Base-by-base conservation (phyloP, 352 stramenopile species). In the Phytophthora foliorum region DNA sequence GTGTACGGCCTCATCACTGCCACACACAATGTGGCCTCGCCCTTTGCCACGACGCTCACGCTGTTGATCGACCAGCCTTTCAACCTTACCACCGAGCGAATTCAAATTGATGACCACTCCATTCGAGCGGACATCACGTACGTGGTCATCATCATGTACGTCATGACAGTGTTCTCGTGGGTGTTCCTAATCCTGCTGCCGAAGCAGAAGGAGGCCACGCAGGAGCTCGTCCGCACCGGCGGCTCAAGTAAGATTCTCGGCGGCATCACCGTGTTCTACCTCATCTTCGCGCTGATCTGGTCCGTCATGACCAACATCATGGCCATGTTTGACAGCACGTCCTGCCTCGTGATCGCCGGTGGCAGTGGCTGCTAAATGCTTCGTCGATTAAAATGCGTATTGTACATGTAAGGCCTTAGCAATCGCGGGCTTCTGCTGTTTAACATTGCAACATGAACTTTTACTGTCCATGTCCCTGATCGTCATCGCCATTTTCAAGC, bases 91-190 rank as follows among this genome's bases (percentile, higher is more conserved):
- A 73, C 53, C 3, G 46, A 69, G 9, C 63, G 74, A 17, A 74
- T 84, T 32, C 68, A 74, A 42, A 34, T 53, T 0, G 78, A 86
- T 49, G 62, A 68, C 25, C 44, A 67, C 32, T 46, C 41, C 1
- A 72, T 81, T 34, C 76, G 81, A 13, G 46, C 53, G 19, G 72
- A 90, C 8, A 59, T 88, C 16, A 63, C 82, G 13, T 81, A 84
- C 25, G 25, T 58, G 7, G 51, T 86, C 6, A 56, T 87, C 24
- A 82, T 76, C 36, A 76, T 76, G 68, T 76, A 76, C 52, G 55
- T 52, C 0, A 76, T 76, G 68, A 72, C 68, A n/a, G 17, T 46
- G 16, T 76, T 76, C 29, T 76, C 68, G 19, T 76, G 63, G 62
- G 62, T 72, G 2, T 76, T 76, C 25, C 14, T 76, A 24, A 16